These are phyloP conservation scores for Metschnikowia corniflorae DNA, from an alignment of 805 yeast species.

Conservation along the genomic window DNA sequence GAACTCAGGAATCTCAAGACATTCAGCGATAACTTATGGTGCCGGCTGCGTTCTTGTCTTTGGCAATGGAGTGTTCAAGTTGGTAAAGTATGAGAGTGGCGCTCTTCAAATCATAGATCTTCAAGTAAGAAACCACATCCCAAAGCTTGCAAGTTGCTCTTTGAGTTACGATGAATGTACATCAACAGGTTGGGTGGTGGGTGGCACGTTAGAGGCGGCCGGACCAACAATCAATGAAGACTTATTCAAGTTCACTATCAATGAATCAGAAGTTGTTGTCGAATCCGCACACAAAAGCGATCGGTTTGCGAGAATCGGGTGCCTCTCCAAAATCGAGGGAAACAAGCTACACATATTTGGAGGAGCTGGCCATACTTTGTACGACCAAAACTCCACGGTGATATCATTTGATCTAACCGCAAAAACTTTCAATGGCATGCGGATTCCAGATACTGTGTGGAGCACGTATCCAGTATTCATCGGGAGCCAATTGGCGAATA, in stretches of 20 bases:
- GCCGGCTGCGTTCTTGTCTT: slow-evolving; percentile 10
- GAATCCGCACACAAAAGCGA: slow-evolving; percentile 20
- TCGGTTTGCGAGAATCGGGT: slow-evolving; percentile 48
- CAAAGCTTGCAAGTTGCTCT: slow-evolving; percentile 33
- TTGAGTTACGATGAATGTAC: slow-evolving; percentile 26
- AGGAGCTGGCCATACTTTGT: slow-evolving; percentile 48
- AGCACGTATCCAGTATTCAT: slow-evolving; percentile 45
- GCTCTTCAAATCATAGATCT: not conserved
- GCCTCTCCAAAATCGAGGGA: slow-evolving; percentile 29
- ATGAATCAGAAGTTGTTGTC: slow-evolving; percentile 10
- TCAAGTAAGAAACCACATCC: slow-evolving; percentile 9
- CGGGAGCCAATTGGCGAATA: slow-evolving; percentile 46
- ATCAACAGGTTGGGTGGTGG: slow-evolving; percentile 41
- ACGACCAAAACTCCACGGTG: slow-evolving; percentile 26
- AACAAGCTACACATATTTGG: slow-evolving; percentile 49
- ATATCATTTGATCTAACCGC: slow-evolving; percentile 28
- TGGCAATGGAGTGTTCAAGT: slow-evolving; percentile 10
- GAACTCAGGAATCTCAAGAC: slow-evolving; percentile 12
- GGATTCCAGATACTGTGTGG: slow-evolving; percentile 38
- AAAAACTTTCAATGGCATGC: slow-evolving; percentile 2
- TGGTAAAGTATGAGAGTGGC: not conserved
- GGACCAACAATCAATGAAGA: slow-evolving; percentile 29
- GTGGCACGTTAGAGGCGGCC: slow-evolving; percentile 40
- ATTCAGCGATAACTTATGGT: slow-evolving; percentile 8
- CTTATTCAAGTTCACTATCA: slow-evolving; percentile 34